Evolutionary conservation across 1,284 basidiomycete species (phyloP).

Genomic region (Pterulicium gracile): DNA sequence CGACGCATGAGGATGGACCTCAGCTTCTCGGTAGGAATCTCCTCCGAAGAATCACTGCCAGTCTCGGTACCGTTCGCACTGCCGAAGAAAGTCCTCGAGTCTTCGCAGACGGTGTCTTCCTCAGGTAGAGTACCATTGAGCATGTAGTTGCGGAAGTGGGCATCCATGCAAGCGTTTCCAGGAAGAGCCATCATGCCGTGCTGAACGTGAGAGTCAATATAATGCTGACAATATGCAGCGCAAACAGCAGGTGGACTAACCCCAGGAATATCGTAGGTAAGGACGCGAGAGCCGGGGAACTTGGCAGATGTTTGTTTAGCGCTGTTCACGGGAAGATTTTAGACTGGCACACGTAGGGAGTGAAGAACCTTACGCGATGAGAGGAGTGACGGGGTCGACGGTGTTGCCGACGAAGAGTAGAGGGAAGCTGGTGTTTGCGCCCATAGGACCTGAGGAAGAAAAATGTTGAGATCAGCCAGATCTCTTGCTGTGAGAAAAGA

Average conservation of each 20-base stretch:
- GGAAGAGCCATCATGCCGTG: constrained; percentile 32
- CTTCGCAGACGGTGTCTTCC: constrained; percentile 26
- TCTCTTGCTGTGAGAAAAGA: neutral
- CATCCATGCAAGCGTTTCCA: constrained; percentile 27
- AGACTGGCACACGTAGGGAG: neutral
- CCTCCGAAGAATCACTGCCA: too few relatives aligned
- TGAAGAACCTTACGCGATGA: constrained; percentile 17
- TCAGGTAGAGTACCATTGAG: constrained; percentile 27
- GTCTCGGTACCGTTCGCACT: too few relatives aligned
- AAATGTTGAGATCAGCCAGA: neutral
- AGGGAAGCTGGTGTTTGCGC: constrained; percentile 14
- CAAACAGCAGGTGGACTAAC: constrained; percentile 17
- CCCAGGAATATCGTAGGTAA: constrained; percentile 30
- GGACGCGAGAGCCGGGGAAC: constrained; percentile 24
- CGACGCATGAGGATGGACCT: too few relatives aligned
- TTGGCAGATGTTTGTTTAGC: constrained; percentile 27
- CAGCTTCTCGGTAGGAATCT: too few relatives aligned
- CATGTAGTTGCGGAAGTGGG: constrained; percentile 30
- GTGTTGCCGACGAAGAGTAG: constrained; percentile 14
- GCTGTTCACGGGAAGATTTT: constrained; percentile 13
- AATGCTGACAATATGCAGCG: neutral
- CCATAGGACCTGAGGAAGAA: constrained; percentile 11
- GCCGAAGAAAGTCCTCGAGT: too few relatives aligned
- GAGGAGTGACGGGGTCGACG: constrained; percentile 29
- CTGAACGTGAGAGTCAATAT: constrained; percentile 13